Conservation (phyloP, 1,139 yeast genomes). For the Debaryomycetaceae sp. region DNA sequence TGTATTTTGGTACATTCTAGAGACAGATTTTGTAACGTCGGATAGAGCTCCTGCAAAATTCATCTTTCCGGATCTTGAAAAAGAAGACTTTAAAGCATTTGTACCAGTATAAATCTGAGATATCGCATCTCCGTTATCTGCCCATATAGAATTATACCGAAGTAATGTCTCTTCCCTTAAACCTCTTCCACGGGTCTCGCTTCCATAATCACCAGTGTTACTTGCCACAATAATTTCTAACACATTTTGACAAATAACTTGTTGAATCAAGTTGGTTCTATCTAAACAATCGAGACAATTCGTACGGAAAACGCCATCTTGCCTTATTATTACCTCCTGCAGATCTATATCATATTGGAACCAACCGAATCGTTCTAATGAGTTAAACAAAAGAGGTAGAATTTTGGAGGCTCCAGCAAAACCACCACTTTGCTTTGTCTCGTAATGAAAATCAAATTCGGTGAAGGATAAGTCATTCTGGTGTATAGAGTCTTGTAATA, state of each 20-base stretch:
- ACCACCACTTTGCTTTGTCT: slow-evolving; percentile 78
- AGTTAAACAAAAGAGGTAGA: slow-evolving; percentile 58
- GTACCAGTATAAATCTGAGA: slow-evolving; percentile 98
- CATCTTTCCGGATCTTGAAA: slow-evolving; percentile 93
- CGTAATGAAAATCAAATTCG: slow-evolving; percentile 91
- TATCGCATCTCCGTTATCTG: slow-evolving; percentile 96
- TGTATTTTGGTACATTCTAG: slow-evolving; percentile 92
- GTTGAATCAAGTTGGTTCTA: slow-evolving; percentile 90
- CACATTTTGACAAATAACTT: slow-evolving; percentile 62
- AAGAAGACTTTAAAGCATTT: slow-evolving; percentile 90
- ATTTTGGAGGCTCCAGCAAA: slow-evolving; percentile 80
- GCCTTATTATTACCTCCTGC: slow-evolving; percentile 60
- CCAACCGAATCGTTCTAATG: slow-evolving; percentile 76
- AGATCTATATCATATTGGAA: slow-evolving; percentile 59
- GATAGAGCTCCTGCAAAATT: slow-evolving; percentile 93
- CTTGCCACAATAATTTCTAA: slow-evolving; percentile 64
- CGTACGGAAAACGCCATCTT: slow-evolving; percentile 85
- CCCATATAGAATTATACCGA: slow-evolving; percentile 87
- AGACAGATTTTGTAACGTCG: slow-evolving; percentile 93
- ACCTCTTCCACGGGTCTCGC: slow-evolving; percentile 13
- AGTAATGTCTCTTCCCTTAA: slow-evolving; percentile 47
- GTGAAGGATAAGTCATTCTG: slow-evolving; percentile 57
- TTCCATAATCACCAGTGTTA: slow-evolving; percentile 17
- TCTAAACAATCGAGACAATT: slow-evolving; percentile 95
- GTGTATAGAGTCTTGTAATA: slow-evolving; percentile 42